Evolutionary conservation across 345 rosid species (phyloP).

Genomic region (Erodium maritimum): DNA sequence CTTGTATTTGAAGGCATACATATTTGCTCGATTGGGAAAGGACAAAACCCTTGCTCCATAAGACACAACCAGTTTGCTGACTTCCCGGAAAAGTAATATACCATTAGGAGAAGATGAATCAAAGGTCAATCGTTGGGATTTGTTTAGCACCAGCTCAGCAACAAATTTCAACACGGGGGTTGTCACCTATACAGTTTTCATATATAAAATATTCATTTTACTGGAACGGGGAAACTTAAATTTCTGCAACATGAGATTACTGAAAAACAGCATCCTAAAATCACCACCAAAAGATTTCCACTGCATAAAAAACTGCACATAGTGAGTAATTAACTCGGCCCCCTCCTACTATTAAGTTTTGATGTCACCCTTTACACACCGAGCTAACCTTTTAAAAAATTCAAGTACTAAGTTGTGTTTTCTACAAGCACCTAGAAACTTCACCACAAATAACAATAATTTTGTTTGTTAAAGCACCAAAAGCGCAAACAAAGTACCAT

Average conservation of each 20-base stretch:
- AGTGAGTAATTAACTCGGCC: background rate
- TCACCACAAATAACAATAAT: too few relatives aligned
- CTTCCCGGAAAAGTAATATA: conserved; percentile 98
- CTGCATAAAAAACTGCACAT: background rate
- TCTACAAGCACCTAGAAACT: too few relatives aligned
- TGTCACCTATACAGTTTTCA: conserved; percentile 54
- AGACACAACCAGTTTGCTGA: conserved; percentile 88
- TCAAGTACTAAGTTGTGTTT: too few relatives aligned
- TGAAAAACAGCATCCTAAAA: background rate
- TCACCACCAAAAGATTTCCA: background rate
- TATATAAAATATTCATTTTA: background rate
- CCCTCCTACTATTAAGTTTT: background rate
- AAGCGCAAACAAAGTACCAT: too few relatives aligned
- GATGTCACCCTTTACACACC: background rate
- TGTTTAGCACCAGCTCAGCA: conserved; percentile 96
- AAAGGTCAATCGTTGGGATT: conserved; percentile 85
- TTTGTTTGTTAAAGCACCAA: too few relatives aligned
- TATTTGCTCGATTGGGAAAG: conserved; percentile 85
- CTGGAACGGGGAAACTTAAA: background rate
- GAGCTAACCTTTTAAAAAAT: background rate
- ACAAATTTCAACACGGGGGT: conserved; percentile 89
- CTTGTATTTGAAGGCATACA: conserved; percentile 91
- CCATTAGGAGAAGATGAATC: conserved; percentile 98
- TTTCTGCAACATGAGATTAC: background rate
- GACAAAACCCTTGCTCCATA: conserved; percentile 92